These are phyloP conservation scores for Trypanosoma melophagium DNA, from an alignment of 208 protist species.

Conservation along the genomic window DNA sequence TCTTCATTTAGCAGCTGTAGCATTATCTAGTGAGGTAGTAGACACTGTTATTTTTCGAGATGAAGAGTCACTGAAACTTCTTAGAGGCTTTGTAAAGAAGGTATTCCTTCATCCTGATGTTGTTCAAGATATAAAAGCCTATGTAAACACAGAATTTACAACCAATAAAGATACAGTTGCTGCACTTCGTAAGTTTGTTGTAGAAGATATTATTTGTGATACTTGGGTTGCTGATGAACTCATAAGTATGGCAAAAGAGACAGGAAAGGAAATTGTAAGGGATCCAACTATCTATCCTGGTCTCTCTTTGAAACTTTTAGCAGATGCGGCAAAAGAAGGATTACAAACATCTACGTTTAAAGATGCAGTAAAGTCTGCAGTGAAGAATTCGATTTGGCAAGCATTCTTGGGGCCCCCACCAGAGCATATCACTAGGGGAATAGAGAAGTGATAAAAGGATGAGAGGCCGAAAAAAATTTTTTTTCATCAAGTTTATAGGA, in stretches of 20 bases:
- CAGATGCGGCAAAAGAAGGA: slow-evolving; percentile 35
- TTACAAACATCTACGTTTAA: slow-evolving; percentile 44
- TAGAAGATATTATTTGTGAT: slow-evolving; percentile 74
- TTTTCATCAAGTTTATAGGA: too few species aligned
- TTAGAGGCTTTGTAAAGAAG: slow-evolving; percentile 54
- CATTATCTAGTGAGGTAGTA: slow-evolving; percentile 73
- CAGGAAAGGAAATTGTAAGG: slow-evolving; percentile 42
- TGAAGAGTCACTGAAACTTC: slow-evolving; percentile 34
- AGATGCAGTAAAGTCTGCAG: slow-evolving; percentile 27
- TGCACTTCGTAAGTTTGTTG: slow-evolving; percentile 64
- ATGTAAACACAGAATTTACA: slow-evolving; percentile 57
- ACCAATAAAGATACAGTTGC: slow-evolving; percentile 45
- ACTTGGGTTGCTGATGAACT: slow-evolving; percentile 85
- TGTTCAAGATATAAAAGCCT: slow-evolving; percentile 58
- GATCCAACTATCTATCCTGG: slow-evolving; percentile 61
- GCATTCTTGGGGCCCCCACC: slow-evolving; percentile 56
- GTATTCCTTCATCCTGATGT: slow-evolving; percentile 54
- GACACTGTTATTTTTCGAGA: slow-evolving; percentile 50
- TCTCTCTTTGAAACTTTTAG: slow-evolving; percentile 52
- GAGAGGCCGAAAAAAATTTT: not conserved
- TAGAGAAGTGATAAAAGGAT: not conserved
- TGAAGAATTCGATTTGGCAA: slow-evolving; percentile 41
- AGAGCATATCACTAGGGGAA: slow-evolving; percentile 7
- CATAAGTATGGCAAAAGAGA: slow-evolving; percentile 52
- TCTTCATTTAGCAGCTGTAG: slow-evolving; percentile 67